Base-by-base conservation (phyloP, 345 rosid genomes). In the Chamaenerion angustifolium region DNA sequence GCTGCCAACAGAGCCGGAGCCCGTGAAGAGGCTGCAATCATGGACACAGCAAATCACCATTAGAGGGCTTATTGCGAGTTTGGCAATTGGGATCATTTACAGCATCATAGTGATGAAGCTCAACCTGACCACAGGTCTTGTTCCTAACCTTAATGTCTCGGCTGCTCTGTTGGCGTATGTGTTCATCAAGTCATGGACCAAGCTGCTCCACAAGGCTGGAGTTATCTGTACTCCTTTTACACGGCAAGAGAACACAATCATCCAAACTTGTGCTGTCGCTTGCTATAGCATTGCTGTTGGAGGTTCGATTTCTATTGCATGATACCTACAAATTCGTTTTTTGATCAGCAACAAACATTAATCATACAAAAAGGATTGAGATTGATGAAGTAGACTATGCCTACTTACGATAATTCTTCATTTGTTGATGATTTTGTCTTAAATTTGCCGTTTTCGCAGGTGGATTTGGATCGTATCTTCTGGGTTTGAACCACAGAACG, bases 101-200 rank as follows among this genome's bases (percentile, higher is more conserved):
- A 87, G 96, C 65, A 79, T 92, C 41, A 84, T 92, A 48, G 93
- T 87, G 31, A 77, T 63, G 75, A 92, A 92, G 69, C 79, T 92
- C 47, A 92, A 84, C 55, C 82, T 92, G 10, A 92, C 95, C 13
- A 88, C 98, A 6, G 98, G 96, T 12, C 66, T 92, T 27, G 95
- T 92, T 27, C 98, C 98, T 8, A 92, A 87, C 63, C 86, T 92
- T 53, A 92, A 92, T 46, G 95, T 92, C 70, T 92, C 98, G 40
- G 95, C 94, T 21, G 98, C 98, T 46, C 88, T 92, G 0, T 68
- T 92, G 0, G 95, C 85, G 16, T 87, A 75, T 48, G 85, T 92
- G 18, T 68, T 84, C 51, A 57, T 92, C 41, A 77, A 66, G 63
- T 67, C 90, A 0, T 87, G 98, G 96, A 82, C 96, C 17, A 76